Conservation (phyloP, 176 grass and related monocot genomes). For the Rhipidocladum racemiflorum region DNA sequence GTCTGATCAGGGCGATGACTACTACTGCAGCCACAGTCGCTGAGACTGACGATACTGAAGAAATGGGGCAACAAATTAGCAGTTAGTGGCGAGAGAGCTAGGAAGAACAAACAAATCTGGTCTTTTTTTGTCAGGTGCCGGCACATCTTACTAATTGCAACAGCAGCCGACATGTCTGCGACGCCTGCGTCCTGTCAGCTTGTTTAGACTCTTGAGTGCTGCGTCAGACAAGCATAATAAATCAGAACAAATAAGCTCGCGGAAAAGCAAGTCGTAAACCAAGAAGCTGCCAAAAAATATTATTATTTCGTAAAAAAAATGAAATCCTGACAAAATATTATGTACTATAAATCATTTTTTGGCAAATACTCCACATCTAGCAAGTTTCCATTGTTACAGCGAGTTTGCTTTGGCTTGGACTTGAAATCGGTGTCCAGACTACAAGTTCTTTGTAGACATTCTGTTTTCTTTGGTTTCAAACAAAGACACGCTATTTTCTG, state of each 20-base stretch:
- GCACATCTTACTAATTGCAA: constrained; percentile 6
- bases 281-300: not conserved
- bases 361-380: too few relatives aligned
- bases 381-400: too few relatives aligned
- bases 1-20: not conserved
- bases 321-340: not conserved
- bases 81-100: not conserved
- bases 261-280: not conserved
- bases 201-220: not conserved
- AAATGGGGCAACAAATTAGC: not conserved
- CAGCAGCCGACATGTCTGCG: constrained; percentile 16
- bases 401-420: too few relatives aligned
- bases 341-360: not conserved
- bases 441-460: not conserved
- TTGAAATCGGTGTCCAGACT: too few relatives aligned
- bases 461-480: not conserved
- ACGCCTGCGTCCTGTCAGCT: not conserved
- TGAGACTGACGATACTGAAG: constrained; percentile 21
- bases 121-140: not conserved
- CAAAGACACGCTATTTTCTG: not conserved
- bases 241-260: not conserved
- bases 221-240: not conserved
- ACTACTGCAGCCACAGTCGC: not conserved
- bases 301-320: too few relatives aligned
- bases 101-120: not conserved